Evolutionary conservation across 352 stramenopile genomes (phyloP).

Genomic region (Blastocystis sp.): DNA sequence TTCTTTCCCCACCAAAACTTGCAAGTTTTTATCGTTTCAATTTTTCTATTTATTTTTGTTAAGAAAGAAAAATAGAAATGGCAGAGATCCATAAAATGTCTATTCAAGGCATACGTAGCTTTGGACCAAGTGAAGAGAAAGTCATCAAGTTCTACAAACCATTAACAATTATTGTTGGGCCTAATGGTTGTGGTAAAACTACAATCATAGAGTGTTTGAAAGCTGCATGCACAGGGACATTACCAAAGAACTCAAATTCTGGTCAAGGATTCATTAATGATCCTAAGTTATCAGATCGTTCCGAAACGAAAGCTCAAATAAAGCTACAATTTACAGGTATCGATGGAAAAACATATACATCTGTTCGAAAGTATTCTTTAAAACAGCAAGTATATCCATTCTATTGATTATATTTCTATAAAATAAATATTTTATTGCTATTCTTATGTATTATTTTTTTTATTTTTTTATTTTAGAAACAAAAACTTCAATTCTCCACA

Average conservation of each 20-base stretch:
- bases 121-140: conserved; percentile 76
- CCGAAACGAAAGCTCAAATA: conserved; percentile 61
- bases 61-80: too few species aligned
- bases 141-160: conserved; percentile 80
- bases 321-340: conserved; percentile 52
- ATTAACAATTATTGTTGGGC: conserved; percentile 86
- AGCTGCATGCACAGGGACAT: conserved; percentile 71
- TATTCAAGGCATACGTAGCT: conserved; percentile 88
- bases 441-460: not conserved
- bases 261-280: conserved; percentile 59
- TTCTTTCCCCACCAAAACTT: too few species aligned
- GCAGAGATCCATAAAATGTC: conserved; percentile 91
- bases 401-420: too few species aligned
- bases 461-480: conserved; percentile 8
- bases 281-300: conserved; percentile 9
- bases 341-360: conserved; percentile 4
- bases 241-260: conserved; percentile 58
- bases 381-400: conserved; percentile 13
- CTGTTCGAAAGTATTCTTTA: conserved; percentile 20
- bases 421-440: too few species aligned
- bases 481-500: conserved; percentile 64
- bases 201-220: conserved; percentile 99
- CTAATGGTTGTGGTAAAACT: conserved; percentile 92
- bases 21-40: too few species aligned
- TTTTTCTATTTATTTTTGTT: too few species aligned